These are phyloP conservation scores for Cairneyella variabilis DNA, from an alignment of 495 filamentous ascomycete genomes.

Conservation along the genomic window DNA sequence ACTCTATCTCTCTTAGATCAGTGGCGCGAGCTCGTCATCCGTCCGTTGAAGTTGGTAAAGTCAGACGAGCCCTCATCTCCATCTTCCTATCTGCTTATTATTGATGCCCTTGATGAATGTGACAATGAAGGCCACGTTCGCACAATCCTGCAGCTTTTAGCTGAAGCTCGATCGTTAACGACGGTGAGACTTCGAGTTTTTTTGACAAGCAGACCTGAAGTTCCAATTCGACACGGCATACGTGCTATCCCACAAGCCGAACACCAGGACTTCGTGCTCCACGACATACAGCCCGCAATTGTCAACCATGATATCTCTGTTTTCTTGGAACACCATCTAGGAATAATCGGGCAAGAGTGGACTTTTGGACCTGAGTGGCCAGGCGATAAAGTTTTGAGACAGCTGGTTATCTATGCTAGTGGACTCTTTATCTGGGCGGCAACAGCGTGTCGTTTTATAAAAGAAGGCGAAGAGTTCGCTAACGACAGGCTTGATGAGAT, in stretches of 20 bases:
- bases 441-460: no score
- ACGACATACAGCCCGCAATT: constrained; percentile 2
- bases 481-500: not conserved
- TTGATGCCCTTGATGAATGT: constrained; percentile 27
- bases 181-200: no score
- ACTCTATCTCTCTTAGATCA: constrained; percentile 17
- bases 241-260: constrained; percentile 7
- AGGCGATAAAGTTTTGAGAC: constrained; percentile 5
- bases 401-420: constrained; percentile 6
- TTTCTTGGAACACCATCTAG: constrained; percentile 11
- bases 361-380: not conserved
- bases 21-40: constrained; percentile 17
- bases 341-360: constrained; percentile 7
- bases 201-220: constrained; percentile 34
- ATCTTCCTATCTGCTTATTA: constrained; percentile 10
- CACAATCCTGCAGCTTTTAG: no score
- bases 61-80: no score
- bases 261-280: no score
- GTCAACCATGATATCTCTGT: constrained; percentile 11
- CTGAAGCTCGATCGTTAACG: constrained; percentile 19
- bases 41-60: constrained; percentile 16
- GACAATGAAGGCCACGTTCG: constrained; percentile 19
- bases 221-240: constrained; percentile 19
- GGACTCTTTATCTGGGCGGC: no score
- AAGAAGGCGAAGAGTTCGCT: constrained; percentile 10